Conservation (phyloP, 164 flowering plant species). For the Piper longum region DNA sequence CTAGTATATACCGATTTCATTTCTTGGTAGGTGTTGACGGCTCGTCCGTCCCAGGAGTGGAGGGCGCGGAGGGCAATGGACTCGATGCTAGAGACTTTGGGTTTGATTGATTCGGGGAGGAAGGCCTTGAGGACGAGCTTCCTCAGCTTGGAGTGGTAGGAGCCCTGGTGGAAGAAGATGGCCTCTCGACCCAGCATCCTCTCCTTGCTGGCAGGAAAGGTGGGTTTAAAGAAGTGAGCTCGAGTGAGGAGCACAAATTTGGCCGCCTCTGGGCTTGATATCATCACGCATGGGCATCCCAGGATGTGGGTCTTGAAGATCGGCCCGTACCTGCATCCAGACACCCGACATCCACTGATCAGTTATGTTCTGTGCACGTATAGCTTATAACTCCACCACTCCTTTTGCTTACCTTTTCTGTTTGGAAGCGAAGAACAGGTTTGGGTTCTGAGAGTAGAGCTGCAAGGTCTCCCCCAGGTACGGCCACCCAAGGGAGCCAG, state of each 20-base stretch:
- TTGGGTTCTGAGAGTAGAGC: constrained; percentile 89
- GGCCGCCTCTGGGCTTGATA: constrained; percentile 84
- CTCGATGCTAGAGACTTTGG: constrained; percentile 42
- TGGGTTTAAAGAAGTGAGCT: constrained; percentile 86
- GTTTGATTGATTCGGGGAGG: constrained; percentile 54
- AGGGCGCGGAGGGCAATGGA: constrained; percentile 42
- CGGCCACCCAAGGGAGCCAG: constrained; percentile 92
- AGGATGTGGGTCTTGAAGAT: constrained; percentile 83
- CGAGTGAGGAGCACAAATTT: constrained; percentile 52
- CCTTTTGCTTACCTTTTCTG: constrained; percentile 17
- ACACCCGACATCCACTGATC: not conserved
- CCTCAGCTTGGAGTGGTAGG: constrained; percentile 63
- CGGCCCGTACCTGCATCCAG: constrained; percentile 44
- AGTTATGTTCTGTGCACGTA: no score
- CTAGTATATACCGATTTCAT: constrained; percentile 55
- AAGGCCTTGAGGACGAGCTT: constrained; percentile 75
- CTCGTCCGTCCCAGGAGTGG: constrained; percentile 36
- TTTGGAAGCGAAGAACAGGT: constrained; percentile 76
- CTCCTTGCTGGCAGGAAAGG: constrained; percentile 90
- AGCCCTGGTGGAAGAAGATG: constrained; percentile 92
- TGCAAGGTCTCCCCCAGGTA: constrained; percentile 90
- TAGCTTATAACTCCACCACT: no score
- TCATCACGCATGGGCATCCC: constrained; percentile 94
- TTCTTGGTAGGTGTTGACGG: constrained; percentile 77
- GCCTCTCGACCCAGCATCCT: constrained; percentile 87